Evolutionary conservation across 352 stramenopile genomes (phyloP).

Genomic region (Globisporangium mamillatum): DNA sequence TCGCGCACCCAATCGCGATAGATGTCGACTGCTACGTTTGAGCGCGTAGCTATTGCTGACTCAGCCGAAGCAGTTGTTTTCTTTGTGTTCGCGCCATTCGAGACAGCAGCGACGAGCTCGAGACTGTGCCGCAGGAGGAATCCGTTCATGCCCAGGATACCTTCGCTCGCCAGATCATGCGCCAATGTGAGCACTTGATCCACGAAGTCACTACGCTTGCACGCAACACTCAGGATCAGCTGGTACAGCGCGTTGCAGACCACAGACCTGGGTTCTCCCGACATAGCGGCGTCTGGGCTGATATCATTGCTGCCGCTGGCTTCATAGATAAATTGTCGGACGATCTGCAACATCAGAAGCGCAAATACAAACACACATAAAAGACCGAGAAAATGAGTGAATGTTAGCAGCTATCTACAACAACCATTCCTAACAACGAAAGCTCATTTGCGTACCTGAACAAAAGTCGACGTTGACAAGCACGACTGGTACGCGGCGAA

Average conservation of each 20-base stretch:
- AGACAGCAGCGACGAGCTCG: constrained; percentile 26
- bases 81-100: neutral
- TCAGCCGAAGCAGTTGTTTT: neutral
- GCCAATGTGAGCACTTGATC: constrained; percentile 24
- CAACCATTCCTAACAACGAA: neutral
- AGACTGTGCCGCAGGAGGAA: constrained; percentile 22
- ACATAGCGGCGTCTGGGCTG: neutral
- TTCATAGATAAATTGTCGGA: constrained; percentile 22
- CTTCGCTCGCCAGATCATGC: constrained; percentile 33
- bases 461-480: constrained; percentile 5
- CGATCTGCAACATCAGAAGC: constrained; percentile 8
- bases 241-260: constrained; percentile 9
- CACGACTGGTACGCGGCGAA: constrained; percentile 20
- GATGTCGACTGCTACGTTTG: constrained; percentile 2
- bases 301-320: neutral
- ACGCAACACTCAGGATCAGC: constrained; percentile 18
- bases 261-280: constrained; percentile 1
- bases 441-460: constrained; percentile 5
- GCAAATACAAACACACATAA: neutral
- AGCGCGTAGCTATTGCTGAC: neutral
- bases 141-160: constrained; percentile 18
- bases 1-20: constrained; percentile 30
- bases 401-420: neutral
- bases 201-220: constrained; percentile 14
- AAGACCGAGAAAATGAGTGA: neutral